Base-by-base conservation (phyloP, 2,329 filamentous ascomycete species). In the Pseudonectria foliicola region DNA sequence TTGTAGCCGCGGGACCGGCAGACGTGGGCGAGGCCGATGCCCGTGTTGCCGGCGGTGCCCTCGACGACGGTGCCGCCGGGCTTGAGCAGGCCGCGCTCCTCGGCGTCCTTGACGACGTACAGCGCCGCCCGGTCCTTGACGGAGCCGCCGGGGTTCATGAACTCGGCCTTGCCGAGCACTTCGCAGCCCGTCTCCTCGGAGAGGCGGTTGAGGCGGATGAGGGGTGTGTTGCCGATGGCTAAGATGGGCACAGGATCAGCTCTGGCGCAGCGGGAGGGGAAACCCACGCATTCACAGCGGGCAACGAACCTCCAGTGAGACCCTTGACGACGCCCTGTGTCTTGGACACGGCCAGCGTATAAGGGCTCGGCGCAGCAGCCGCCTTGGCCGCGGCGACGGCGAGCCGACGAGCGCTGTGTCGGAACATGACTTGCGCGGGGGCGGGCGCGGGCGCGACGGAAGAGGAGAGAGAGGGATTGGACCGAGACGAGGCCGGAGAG, bases 211-310 rank as follows among this genome's bases (percentile, higher is more conserved):
- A 98, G 72, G 31, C 85, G 82, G 61, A 98, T 94, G 35, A 98
- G 76, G 1, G 92, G 90, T 0, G 92, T 98, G 64, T 96, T 96
- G 45, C 92, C 92, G 66, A 98, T 96, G 36, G 92, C 92, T 95
- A 24, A 46, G 23, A n/a, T n/a, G n/a, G 6, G 13, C 24, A 4
- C 15, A 25, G 21, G 25, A 30, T 32, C 8, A 24, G 10, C 30
- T 18, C 29, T 27, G 10, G 18, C 21, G 24, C 14, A 29, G 16
- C 25, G 10, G 7, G 4, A 23, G 14, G 12, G 13, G 14, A 5
- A n/a, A n/a, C 13, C 16, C 13, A 6, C 18, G 13, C 14, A 13
- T 7, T 10, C 13, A 11, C 18, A 11, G 14, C 33, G 26, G 25
- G 31, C 27, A 42, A 42, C 64, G 43, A 73, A 92, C 87, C 88